Evolutionary conservation across 345 rosid species (phyloP), one percentile per base, ranked within the genome.

Genomic region (Linum usitatissimum): DNA sequence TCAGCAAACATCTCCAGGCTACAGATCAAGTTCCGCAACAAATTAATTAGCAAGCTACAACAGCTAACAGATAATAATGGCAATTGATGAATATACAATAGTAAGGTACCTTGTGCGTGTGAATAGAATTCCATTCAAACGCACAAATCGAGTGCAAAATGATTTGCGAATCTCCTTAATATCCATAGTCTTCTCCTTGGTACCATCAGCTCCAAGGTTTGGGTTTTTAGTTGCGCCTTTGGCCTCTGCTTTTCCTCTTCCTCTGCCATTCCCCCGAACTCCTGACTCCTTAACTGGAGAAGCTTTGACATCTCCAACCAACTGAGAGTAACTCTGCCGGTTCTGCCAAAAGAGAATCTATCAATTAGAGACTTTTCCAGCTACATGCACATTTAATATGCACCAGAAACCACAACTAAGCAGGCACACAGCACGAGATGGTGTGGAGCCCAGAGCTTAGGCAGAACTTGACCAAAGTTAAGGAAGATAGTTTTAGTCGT

Each of bases 1-100:
- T 90, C 92, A 5, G 80, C 64, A 77, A 93, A 93, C 55, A 87
- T 90, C 84, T 93, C 99, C 83, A 86, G 68, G 78, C 99, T 93
- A 84, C 62, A 68, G 34, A 73, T 74, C 60, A 49, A 58, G 75
- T 10, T 13, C 18, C 13, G 59, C 34, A 10, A 23, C 59, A 39
- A 39, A 6, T 10, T 15, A 45, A 10, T 45, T 10, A 15, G 15
- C 8, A 40, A 6, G 7, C 48, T 40, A 40, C 48, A 45, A 10
- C 14, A 45, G 17, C 51, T 45, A 45, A 45, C 23, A 34, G 38
- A 5, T 23, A 66, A 76, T 21, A 57, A 19, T 53, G 42, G 8
- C 23, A 68, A 61, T 6, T 9, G 8, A 7, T 3, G 45, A 68
- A 21, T 21, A 15, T 2, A 40, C 17, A 17, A 31, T 60, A 63